These are phyloP conservation scores for Eragrostis curvula DNA, from an alignment of 176 grass and related monocot species.

Conservation along the genomic window DNA sequence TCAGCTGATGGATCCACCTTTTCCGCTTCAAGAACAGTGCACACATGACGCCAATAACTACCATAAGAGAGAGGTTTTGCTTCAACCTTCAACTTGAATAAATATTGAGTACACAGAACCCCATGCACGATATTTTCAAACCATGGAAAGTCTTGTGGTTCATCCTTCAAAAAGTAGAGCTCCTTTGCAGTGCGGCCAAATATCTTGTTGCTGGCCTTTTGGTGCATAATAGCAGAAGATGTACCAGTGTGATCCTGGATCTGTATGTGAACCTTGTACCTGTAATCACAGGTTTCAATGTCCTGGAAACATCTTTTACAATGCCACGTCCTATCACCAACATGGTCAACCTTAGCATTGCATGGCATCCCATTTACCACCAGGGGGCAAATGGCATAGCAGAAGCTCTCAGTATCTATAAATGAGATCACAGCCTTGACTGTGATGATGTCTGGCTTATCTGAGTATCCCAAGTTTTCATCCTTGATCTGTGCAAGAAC, in stretches of 20 bases:
- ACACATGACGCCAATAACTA: slow-evolving; percentile 27
- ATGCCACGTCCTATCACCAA: slow-evolving; percentile 64
- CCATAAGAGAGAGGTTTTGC: slow-evolving; percentile 54
- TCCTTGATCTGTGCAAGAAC: slow-evolving; percentile 73
- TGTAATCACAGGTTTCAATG: slow-evolving; percentile 59
- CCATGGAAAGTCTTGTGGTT: slow-evolving; percentile 50
- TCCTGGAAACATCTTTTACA: slow-evolving; percentile 60
- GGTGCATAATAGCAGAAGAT: slow-evolving; percentile 59
- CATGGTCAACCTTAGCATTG: slow-evolving; percentile 69
- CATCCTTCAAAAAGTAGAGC: slow-evolving; percentile 8
- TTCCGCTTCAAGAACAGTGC: slow-evolving; percentile 55
- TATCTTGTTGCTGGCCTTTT: slow-evolving; percentile 60
- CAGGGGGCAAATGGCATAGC: slow-evolving; percentile 64
- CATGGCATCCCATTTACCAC: slow-evolving; percentile 51
- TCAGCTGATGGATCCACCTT: slow-evolving; percentile 60
- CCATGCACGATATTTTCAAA: slow-evolving; percentile 58
- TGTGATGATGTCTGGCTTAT: slow-evolving; percentile 70
- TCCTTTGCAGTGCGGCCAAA: slow-evolving; percentile 60
- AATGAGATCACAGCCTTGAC: slow-evolving; percentile 59
- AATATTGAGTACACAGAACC: slow-evolving; percentile 44
- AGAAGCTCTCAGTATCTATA: slow-evolving; percentile 46
- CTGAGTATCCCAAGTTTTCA: slow-evolving; percentile 58
- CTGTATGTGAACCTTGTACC: slow-evolving; percentile 54
- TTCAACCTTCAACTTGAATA: slow-evolving; percentile 78
- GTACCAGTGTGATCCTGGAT: slow-evolving; percentile 77